Conservation (phyloP, 148 eudicot genomes). For the Camellia granthamiana region DNA sequence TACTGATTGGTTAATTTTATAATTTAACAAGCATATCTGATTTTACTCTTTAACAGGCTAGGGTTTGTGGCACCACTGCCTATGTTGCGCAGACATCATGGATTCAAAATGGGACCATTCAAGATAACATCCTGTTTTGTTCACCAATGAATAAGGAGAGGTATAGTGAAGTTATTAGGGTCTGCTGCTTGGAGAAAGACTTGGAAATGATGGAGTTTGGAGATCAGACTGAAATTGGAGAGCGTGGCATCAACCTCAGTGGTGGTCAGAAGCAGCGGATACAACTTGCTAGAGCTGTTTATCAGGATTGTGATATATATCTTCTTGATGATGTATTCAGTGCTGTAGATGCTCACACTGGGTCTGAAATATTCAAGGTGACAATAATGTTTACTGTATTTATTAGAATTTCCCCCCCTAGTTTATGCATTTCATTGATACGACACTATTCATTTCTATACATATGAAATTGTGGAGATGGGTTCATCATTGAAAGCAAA, state of each 20-base stretch:
- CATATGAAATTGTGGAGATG: neutral
- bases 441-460: neutral
- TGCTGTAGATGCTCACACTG: constrained; percentile 99
- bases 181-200: constrained; percentile 83
- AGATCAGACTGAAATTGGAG: constrained; percentile 98
- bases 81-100: constrained; percentile 96
- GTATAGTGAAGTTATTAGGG: constrained; percentile 63
- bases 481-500: neutral
- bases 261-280: constrained; percentile 97
- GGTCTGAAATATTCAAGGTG: constrained; percentile 90
- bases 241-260: constrained; percentile 94
- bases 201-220: constrained; percentile 95
- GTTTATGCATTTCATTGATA: neutral
- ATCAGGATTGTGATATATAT: constrained; percentile 92
- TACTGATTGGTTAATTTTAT: constrained; percentile 5
- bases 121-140: constrained; percentile 86
- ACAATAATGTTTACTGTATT: neutral
- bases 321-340: constrained; percentile 96
- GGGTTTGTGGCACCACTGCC: constrained; percentile 89
- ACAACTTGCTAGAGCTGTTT: constrained; percentile 95
- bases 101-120: constrained; percentile 89
- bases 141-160: constrained; percentile 65
- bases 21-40: neutral
- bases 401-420: neutral
- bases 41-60: constrained; percentile 40